Evolutionary conservation across 257 asterid species (phyloP).

Genomic region (Paulownia fortunei): DNA sequence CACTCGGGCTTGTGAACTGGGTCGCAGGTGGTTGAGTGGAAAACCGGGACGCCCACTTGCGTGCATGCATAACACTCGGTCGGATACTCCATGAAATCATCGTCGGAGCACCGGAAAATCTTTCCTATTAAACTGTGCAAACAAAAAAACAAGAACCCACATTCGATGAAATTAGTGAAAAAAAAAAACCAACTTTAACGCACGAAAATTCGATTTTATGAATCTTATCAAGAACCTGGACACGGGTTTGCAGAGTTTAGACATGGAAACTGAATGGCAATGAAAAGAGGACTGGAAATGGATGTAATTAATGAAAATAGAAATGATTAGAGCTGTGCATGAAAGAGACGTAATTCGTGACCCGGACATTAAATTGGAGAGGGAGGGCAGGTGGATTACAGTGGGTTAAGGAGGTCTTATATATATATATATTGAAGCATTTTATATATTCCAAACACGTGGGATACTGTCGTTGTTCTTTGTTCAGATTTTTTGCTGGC

Average conservation of each 20-base stretch:
- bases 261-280: neutral
- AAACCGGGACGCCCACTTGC: constrained; percentile 58
- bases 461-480: no score
- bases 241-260: neutral
- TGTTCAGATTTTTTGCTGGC: no score
- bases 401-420: no score
- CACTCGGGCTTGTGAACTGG: constrained; percentile 53
- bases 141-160: neutral
- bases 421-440: no score
- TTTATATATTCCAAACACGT: no score
- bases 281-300: neutral
- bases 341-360: no score
- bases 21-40: constrained; percentile 69
- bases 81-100: neutral
- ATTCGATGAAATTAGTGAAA: neutral
- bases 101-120: constrained; percentile 6
- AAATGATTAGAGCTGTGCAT: neutral
- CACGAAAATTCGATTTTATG: neutral
- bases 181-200: neutral
- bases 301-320: neutral
- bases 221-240: neutral
- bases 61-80: constrained; percentile 64
- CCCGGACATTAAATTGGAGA: neutral
- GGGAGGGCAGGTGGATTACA: no score
- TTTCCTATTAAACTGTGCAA: neutral